Percentiles rank a stretch among this genome's conserved stretches.
These are phyloP conservation scores for Aquilaria malaccensis DNA, from an alignment of 345 rosid species.

Conservation along the genomic window DNA sequence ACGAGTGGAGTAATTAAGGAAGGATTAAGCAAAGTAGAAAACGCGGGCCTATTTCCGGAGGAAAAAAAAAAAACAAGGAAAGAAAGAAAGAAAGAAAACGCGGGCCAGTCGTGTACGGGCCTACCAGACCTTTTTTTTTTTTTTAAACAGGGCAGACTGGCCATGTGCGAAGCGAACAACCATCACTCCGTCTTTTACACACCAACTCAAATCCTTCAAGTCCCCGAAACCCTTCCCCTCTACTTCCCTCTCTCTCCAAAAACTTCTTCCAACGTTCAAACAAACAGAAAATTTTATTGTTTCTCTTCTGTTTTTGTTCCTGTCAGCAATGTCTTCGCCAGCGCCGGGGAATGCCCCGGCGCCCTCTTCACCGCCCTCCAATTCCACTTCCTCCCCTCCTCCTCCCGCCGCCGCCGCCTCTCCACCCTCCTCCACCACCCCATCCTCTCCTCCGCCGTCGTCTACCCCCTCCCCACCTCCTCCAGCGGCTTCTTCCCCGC, in stretches of 20 bases:
- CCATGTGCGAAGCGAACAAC: neutral
- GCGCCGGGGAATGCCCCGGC: slow-evolving; percentile 33
- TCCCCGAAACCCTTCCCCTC: neutral
- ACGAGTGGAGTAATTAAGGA: too few relatives aligned
- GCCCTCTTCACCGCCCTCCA: slow-evolving; percentile 26
- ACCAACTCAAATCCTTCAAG: neutral
- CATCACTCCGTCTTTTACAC: too few relatives aligned
- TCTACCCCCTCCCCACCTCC: slow-evolving; percentile 32
- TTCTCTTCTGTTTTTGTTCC: neutral
- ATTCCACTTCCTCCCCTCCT: slow-evolving; percentile 25
- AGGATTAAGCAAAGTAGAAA: neutral
- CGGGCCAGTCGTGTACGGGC: slow-evolving; percentile 49
- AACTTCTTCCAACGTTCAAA: neutral
- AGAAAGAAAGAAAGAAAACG: slow-evolving; percentile 16
- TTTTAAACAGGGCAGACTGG: neutral
- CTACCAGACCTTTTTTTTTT: neutral
- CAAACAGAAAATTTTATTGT: neutral
- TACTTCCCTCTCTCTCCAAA: neutral
- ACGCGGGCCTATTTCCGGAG: slow-evolving; percentile 30
- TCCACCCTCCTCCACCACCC: slow-evolving; percentile 31
- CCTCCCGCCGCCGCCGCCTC: slow-evolving; percentile 33
- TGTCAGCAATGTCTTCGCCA: slow-evolving; percentile 38
- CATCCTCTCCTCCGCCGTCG: slow-evolving; percentile 29
- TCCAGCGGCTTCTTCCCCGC: slow-evolving; percentile 22
- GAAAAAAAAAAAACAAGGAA: neutral